phyloP scores from a whole-genome alignment of 139 green algal genomes.

The Astrephomene gubernaculifera region DNA sequence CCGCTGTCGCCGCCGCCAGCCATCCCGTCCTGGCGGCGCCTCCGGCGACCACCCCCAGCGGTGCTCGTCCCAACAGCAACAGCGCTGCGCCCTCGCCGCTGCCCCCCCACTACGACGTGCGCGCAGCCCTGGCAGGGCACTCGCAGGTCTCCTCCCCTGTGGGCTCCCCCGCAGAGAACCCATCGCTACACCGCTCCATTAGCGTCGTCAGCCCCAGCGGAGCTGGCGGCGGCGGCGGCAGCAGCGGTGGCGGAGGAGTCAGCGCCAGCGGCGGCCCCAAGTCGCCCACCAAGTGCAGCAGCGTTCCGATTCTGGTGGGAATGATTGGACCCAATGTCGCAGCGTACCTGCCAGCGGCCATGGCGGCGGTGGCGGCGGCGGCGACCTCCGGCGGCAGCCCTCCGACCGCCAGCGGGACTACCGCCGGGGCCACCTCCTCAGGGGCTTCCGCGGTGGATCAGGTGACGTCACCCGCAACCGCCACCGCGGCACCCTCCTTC shows the following conservation, averaged over 20 bases:
- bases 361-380: not conserved
- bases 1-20: not conserved
- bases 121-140: not conserved
- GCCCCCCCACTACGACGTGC: constrained; percentile 7
- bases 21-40: not conserved
- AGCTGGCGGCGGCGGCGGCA: not conserved
- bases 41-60: not conserved
- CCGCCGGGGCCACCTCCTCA: no score
- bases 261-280: not conserved
- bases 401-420: not conserved
- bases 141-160: not conserved
- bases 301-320: not conserved
- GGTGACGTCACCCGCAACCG: no score
- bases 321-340: not conserved
- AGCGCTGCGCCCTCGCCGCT: constrained; percentile 30
- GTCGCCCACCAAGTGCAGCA: not conserved
- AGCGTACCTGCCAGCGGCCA: not conserved
- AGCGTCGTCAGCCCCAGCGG: not conserved
- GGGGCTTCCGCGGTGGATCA: no score
- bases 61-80: constrained; percentile 34
- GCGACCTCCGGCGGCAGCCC: not conserved
- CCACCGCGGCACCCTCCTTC: no score
- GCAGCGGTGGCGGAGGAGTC: not conserved
- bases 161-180: not conserved
- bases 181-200: not conserved